Conservation (phyloP, 768 basidiomycete species). For the Collybia sordida region DNA sequence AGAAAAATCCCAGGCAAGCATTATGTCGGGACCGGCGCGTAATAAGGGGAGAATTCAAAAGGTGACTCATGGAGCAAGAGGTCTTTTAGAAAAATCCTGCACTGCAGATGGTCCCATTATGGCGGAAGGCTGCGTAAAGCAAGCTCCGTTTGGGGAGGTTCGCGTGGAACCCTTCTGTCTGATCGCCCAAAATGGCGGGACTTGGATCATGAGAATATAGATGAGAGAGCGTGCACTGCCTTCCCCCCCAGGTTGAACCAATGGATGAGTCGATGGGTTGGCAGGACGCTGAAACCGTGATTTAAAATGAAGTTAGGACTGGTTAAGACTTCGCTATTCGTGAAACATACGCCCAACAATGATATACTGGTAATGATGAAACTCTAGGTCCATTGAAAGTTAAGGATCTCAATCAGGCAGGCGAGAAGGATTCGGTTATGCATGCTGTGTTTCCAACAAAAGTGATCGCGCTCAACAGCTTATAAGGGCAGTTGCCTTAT, state of each 20-base stretch:
- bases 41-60: background rate
- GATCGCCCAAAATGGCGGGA: conserved; percentile 5
- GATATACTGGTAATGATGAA: conserved; percentile 12
- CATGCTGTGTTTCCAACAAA: background rate
- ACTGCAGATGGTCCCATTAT: background rate
- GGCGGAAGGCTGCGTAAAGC: conserved; percentile 10
- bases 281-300: conserved; percentile 18
- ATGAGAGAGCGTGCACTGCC: conserved; percentile 15
- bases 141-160: conserved; percentile 14
- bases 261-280: conserved; percentile 8
- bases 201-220: conserved; percentile 6
- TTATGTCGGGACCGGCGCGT: no score
- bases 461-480: conserved; percentile 5
- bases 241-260: conserved; percentile 2
- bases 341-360: conserved; percentile 10
- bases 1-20: no score
- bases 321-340: background rate
- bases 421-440: conserved; percentile 7
- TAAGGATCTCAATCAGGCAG: conserved; percentile 5
- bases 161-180: conserved; percentile 7
- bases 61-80: conserved; percentile 7
- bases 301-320: conserved; percentile 8
- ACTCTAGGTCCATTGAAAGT: conserved; percentile 3
- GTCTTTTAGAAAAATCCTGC: background rate
- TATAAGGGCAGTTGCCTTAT: background rate